A percentile compares a stretch with the other conserved stretches of the same genome.
Conservation (phyloP, 495 filamentous ascomycete species). For the Pyronema domesticum region DNA sequence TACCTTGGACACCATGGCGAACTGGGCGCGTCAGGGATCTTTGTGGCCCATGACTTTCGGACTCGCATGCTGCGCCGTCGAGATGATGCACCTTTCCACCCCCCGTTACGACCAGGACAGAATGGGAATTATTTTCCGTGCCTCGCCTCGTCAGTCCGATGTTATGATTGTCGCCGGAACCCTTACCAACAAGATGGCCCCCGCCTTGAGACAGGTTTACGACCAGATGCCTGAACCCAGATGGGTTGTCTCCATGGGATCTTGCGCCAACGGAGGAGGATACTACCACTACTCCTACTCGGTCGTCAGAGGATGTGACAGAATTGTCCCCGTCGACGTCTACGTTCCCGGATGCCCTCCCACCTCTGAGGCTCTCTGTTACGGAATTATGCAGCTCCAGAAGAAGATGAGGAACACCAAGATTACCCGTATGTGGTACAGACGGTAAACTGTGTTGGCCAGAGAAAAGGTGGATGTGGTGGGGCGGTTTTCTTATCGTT, state of each 20-base stretch:
- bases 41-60: constrained; percentile 98
- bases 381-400: constrained; percentile 72
- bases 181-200: constrained; percentile 95
- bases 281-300: constrained; percentile 92
- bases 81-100: constrained; percentile 97
- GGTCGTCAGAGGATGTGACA: constrained; percentile 71
- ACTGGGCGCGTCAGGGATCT: constrained; percentile 87
- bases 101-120: constrained; percentile 93
- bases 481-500: neutral
- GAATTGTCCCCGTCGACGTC: constrained; percentile 80
- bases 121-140: constrained; percentile 91
- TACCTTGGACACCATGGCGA: constrained; percentile 76
- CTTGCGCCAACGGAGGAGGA: constrained; percentile 79
- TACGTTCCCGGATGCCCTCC: constrained; percentile 90
- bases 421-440: constrained; percentile 50
- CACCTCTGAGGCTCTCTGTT: constrained; percentile 73
- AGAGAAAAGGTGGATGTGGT: neutral
- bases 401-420: constrained; percentile 72
- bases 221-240: constrained; percentile 94
- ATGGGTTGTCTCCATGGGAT: constrained; percentile 87
- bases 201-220: constrained; percentile 83
- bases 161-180: constrained; percentile 97
- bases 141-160: constrained; percentile 84
- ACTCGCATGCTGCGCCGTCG: constrained; percentile 86
- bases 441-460: constrained; percentile 29